Conservation (phyloP, 148 eudicot genomes). For the Fagopyrum esculentum region DNA sequence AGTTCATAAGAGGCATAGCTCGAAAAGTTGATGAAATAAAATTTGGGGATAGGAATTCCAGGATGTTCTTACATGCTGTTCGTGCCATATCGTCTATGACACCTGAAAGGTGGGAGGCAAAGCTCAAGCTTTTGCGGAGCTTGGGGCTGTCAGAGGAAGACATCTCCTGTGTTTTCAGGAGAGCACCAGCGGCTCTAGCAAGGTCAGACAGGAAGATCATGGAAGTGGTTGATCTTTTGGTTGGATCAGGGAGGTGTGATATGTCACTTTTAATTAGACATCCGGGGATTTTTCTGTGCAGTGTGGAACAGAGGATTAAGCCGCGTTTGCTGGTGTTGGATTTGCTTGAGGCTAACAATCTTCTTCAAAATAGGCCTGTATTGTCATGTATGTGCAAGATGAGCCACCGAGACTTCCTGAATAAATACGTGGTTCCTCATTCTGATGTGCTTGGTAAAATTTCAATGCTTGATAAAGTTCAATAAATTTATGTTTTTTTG, state of each 20-base stretch:
- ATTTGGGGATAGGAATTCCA: conserved; percentile 13
- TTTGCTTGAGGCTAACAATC: conserved; percentile 15
- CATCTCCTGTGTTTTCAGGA: conserved; percentile 13
- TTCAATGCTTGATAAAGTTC: neutral
- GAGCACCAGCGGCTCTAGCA: conserved; percentile 17
- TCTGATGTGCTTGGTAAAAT: conserved; percentile 10
- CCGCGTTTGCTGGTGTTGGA: conserved; percentile 18
- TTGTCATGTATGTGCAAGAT: conserved; percentile 11
- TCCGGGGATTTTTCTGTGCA: conserved; percentile 15
- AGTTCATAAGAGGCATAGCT: conserved; percentile 15
- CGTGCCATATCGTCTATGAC: conserved; percentile 19
- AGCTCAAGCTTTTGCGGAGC: conserved; percentile 17
- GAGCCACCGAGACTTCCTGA: neutral
- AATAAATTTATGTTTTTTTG: neutral
- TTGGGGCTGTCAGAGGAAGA: conserved; percentile 24
- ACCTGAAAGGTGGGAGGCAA: conserved; percentile 19
- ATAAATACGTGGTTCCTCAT: conserved; percentile 20
- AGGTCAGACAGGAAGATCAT: conserved; percentile 20
- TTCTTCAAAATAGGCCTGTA: conserved; percentile 8
- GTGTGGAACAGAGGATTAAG: conserved; percentile 16
- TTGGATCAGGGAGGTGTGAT: conserved; percentile 13
- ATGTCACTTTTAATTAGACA: conserved; percentile 14
- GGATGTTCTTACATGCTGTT: conserved; percentile 20
- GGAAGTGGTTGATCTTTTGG: conserved; percentile 12
- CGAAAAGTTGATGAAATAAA: conserved; percentile 25